Conservation (phyloP, 2,329 filamentous ascomycete species). For the Epichloe gansuensis region DNA sequence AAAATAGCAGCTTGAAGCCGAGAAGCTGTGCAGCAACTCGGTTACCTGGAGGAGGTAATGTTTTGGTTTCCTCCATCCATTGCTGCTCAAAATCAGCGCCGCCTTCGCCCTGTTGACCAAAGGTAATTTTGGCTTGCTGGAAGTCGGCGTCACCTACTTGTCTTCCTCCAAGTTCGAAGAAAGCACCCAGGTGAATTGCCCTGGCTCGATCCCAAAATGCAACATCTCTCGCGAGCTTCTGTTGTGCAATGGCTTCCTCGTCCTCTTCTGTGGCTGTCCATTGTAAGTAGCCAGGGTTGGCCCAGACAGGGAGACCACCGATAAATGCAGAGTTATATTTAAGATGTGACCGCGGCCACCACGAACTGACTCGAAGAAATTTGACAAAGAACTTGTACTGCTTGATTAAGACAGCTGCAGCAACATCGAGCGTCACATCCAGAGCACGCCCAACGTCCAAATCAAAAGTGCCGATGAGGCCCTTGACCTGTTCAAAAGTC, state of each 20-base stretch:
- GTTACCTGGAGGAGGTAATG: conserved; percentile 74
- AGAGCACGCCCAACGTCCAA: conserved; percentile 89
- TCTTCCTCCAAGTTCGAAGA: conserved; percentile 75
- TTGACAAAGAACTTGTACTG: conserved; percentile 95
- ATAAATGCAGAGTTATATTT: conserved; percentile 30
- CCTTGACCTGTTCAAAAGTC: conserved; percentile 85
- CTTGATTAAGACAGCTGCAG: conserved; percentile 84
- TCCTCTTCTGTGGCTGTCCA: conserved; percentile 58
- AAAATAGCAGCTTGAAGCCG: conserved; percentile 94
- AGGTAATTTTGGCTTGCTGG: conserved; percentile 27
- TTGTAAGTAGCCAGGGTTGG: conserved; percentile 54
- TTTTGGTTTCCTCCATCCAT: conserved; percentile 74
- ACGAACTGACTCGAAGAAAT: conserved; percentile 79
- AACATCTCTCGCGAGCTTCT: conserved; percentile 53
- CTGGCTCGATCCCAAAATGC: conserved; percentile 74
- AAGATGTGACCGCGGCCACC: conserved; percentile 68
- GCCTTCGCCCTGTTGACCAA: conserved; percentile 25
- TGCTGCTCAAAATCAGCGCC: conserved; percentile 46
- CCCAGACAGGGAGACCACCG: conserved; percentile 70
- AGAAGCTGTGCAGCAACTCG: conserved; percentile 85
- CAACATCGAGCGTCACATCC: conserved; percentile 89
- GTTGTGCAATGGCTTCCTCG: conserved; percentile 39
- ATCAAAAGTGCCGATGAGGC: conserved; percentile 91
- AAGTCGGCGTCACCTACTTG: conserved; percentile 48
- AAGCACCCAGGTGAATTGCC: conserved; percentile 65